Conservation (phyloP, 2,329 filamentous ascomycete genomes). For the Colletotrichum eremochloae region DNA sequence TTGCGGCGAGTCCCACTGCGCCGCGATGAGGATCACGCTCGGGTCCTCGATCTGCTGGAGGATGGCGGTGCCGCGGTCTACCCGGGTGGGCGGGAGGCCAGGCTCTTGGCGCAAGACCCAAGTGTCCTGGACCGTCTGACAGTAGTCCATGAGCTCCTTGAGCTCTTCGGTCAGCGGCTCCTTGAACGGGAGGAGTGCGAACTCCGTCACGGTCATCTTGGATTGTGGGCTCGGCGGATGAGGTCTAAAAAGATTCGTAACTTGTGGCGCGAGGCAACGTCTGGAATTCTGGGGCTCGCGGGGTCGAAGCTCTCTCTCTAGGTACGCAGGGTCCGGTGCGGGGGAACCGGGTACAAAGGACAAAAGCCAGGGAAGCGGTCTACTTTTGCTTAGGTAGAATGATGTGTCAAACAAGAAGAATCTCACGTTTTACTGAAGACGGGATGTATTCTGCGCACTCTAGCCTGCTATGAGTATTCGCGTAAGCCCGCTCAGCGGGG, state of each 20-base stretch:
- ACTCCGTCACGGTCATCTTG: slow-evolving; percentile 57
- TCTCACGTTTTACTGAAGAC: not conserved
- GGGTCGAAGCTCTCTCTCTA: slow-evolving; percentile 17
- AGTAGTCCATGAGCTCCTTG: slow-evolving; percentile 49
- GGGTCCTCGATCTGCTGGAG: slow-evolving; percentile 55
- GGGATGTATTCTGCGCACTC: not conserved
- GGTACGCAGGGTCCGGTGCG: slow-evolving; percentile 37
- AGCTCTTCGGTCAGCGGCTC: slow-evolving; percentile 50
- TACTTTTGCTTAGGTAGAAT: not conserved
- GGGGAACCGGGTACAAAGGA: not conserved
- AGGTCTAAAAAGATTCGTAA: not conserved
- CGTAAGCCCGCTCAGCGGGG: slow-evolving; percentile 24
- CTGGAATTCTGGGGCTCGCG: slow-evolving; percentile 16
- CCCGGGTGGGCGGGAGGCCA: slow-evolving; percentile 53
- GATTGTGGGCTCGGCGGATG: not conserved
- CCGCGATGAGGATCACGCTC: slow-evolving; percentile 57
- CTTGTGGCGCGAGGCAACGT: not conserved
- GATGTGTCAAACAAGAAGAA: not conserved
- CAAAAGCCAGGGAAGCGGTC: not conserved
- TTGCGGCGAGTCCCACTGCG: slow-evolving; percentile 59
- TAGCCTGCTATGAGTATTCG: not conserved
- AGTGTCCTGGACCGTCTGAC: slow-evolving; percentile 54
- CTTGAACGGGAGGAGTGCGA: slow-evolving; percentile 53
- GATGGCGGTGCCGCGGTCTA: slow-evolving; percentile 51
- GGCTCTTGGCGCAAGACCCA: slow-evolving; percentile 55